Percentiles rank a stretch among this genome's conserved stretches.
phyloP scores from a whole-genome alignment of 139 green algal genomes.

The Diplosphaera chodatii region DNA sequence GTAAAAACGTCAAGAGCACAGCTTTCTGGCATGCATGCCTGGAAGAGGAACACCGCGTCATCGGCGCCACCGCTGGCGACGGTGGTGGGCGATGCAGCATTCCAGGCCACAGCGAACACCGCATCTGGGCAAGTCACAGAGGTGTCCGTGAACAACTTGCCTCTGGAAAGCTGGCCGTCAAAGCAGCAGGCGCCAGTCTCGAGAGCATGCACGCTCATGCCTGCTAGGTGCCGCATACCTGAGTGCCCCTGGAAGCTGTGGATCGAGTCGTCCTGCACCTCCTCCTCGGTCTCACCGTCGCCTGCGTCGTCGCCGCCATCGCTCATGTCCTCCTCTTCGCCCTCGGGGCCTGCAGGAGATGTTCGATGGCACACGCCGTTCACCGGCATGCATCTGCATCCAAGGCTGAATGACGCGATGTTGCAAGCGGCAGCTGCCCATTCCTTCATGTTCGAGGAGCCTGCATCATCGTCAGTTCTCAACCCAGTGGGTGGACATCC shows the following conservation, averaged over 20 bases:
- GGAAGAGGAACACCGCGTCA: slow-evolving; percentile 69
- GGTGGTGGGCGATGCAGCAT: slow-evolving; percentile 39
- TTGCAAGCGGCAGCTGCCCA: slow-evolving; percentile 1
- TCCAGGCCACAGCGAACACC: slow-evolving; percentile 75
- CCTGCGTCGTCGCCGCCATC: slow-evolving; percentile 5
- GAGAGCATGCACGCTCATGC: neutral
- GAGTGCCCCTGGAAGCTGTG: slow-evolving; percentile 61
- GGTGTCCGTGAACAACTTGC: neutral
- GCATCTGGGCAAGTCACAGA: slow-evolving; percentile 47
- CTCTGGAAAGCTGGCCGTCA: too few species aligned
- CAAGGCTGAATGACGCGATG: neutral
- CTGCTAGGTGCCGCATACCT: slow-evolving; percentile 14
- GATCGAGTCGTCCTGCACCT: slow-evolving; percentile 46
- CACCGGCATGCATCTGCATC: neutral
- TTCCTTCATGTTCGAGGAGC: too few species aligned
- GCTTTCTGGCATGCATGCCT: too few species aligned
- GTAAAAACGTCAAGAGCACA: too few species aligned
- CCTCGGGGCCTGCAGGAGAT: slow-evolving; percentile 7
- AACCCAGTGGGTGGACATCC: neutral
- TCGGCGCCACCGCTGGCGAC: slow-evolving; percentile 75
- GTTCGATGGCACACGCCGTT: neutral
- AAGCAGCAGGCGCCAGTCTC: too few species aligned
- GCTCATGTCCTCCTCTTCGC: slow-evolving; percentile 19
- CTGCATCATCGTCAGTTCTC: too few species aligned
- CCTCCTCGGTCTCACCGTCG: neutral